Base-by-base conservation (phyloP, 108 stramenopile genomes). In the Nannochloropsis gaditana region DNA sequence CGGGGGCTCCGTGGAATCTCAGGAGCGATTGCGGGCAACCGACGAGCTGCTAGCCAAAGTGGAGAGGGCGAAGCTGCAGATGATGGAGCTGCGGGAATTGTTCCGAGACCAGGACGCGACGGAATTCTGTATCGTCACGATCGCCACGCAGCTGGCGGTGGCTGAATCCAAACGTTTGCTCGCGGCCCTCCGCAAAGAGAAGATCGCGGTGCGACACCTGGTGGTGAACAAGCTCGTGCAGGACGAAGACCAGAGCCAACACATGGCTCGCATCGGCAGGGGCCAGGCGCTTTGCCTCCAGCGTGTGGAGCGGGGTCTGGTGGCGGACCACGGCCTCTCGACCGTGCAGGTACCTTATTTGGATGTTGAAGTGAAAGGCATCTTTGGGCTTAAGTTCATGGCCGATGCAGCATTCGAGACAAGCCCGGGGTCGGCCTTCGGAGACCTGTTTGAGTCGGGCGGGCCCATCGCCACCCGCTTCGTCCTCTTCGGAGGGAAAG, bases 51-150 rank as follows among this genome's bases (percentile, higher is more conserved):
- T 44, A 21, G 43, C 19, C 9, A 44, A 83, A 43, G 42, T 88
- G 43, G 43, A 84, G 50, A 5, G 8, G 9, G 81, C 43, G 19
- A 42, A 73, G 45, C 15, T 21, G 45, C 11, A 47, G 47, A 85
- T 84, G 41, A 0, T 84, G n/a, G 84, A 44, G 50, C 84, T 88
- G 45, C 87, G 87, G 9, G 41, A 83, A 21, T 44, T 88, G 11
- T 88, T 90, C 45, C 81, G 81, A 31, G 85, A 90, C 85, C 59
- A 84, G 9, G 86, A 87, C 31, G 47, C 82, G 3, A 90, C 90
- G 10, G 90, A 90, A 59, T 90, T 90, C 21, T 82, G 80, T 47
- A 85, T 88, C 50, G 90, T 91, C 17, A 85, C 89, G 81, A 88
- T 90, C 15, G 87, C 90, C 42, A 90, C 89, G 21, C 80, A 81